Evolutionary conservation across 768 basidiomycete species (phyloP).

Genomic region (Cystobasidium ongulense): DNA sequence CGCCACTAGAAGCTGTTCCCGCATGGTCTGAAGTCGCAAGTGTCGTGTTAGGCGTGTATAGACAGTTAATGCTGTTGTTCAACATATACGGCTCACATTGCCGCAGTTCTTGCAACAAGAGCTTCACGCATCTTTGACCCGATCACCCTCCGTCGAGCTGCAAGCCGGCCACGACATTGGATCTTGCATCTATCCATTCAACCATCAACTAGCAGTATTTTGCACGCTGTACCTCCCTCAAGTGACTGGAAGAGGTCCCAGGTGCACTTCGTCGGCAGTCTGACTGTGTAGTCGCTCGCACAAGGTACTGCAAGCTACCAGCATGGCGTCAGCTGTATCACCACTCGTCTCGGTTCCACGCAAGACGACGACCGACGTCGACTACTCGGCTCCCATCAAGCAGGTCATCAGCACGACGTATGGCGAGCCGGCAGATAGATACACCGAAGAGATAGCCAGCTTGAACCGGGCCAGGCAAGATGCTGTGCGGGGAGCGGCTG

Average conservation of each 20-base stretch:
- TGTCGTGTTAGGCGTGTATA: too few species aligned
- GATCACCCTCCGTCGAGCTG: too few species aligned
- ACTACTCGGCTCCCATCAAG: constrained; percentile 84
- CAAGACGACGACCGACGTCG: constrained; percentile 93
- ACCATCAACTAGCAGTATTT: too few species aligned
- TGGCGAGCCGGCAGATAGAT: constrained; percentile 83
- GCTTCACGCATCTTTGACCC: too few species aligned
- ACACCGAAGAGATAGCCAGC: constrained; percentile 69
- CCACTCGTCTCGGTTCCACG: constrained; percentile 68
- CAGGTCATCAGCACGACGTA: constrained; percentile 81
- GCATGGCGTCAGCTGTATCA: not conserved
- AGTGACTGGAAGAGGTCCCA: not conserved
- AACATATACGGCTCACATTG: too few species aligned
- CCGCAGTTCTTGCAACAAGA: too few species aligned
- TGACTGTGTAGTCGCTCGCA: not conserved
- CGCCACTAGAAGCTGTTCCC: not conserved
- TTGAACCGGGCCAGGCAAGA: constrained; percentile 90
- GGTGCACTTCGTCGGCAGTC: not conserved
- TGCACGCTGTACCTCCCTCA: too few species aligned
- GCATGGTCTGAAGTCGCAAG: too few species aligned
- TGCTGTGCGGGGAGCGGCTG: constrained; percentile 79
- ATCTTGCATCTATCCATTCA: too few species aligned
- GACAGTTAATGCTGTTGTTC: too few species aligned
- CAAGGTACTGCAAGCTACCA: not conserved
- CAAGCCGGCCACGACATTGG: too few species aligned